These are phyloP conservation scores for Trichoderma erinaceum DNA, from an alignment of 495 filamentous ascomycete species.

Conservation along the genomic window DNA sequence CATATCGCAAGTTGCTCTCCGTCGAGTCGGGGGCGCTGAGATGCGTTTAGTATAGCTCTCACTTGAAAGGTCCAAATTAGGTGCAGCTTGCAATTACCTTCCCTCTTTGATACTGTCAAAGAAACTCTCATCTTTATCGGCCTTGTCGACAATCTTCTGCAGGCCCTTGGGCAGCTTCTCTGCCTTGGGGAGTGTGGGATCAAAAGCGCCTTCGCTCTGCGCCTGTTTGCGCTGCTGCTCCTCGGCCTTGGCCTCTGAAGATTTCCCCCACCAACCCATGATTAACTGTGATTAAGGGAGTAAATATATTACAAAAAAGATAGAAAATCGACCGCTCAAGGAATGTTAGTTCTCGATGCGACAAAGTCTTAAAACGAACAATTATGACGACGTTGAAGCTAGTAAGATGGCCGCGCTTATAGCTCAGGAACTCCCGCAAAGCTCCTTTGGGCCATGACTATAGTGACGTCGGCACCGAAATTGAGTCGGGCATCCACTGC, in stretches of 20 bases:
- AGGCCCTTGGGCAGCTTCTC: slow-evolving; percentile 61
- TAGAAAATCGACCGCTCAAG: not conserved
- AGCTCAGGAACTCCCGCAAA: not conserved
- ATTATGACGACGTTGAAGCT: not conserved
- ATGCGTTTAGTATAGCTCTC: not conserved
- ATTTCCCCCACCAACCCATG: slow-evolving; percentile 27
- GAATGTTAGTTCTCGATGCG: not conserved
- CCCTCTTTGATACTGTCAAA: slow-evolving; percentile 72
- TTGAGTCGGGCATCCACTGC: slow-evolving; percentile 9
- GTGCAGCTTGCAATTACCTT: slow-evolving; percentile 47
- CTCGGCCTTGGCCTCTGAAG: slow-evolving; percentile 18
- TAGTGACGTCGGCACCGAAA: slow-evolving; percentile 2
- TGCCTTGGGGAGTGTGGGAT: slow-evolving; percentile 45
- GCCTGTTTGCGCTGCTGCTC: slow-evolving; percentile 26
- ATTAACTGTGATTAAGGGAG: not conserved
- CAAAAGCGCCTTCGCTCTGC: slow-evolving; percentile 31
- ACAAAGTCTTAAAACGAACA: too few species aligned
- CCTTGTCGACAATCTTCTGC: slow-evolving; percentile 60
- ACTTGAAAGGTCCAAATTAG: slow-evolving; percentile 11
- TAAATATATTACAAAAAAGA: not conserved
- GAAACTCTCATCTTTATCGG: slow-evolving; percentile 68
- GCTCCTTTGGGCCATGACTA: not conserved
- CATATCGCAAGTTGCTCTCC: slow-evolving; percentile 80
- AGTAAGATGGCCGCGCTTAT: not conserved
- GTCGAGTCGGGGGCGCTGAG: slow-evolving; percentile 72